A percentile compares a stretch with the other conserved stretches of the same genome.
Evolutionary conservation across 352 stramenopile genomes (phyloP).

Genomic region (Globisporangium lucens): DNA sequence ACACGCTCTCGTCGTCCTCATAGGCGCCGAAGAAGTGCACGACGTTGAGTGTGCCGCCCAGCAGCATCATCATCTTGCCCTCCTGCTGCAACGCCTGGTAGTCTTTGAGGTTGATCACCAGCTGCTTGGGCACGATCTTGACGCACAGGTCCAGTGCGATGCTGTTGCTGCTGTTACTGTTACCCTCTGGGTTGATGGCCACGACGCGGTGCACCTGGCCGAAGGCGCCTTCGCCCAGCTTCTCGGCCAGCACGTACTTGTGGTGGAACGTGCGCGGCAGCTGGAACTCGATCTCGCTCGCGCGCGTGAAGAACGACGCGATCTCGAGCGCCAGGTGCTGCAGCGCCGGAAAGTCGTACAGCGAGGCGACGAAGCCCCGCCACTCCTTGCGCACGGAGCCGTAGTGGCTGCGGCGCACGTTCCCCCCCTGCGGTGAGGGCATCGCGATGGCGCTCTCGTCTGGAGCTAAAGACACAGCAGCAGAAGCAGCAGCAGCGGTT

Average conservation of each 20-base stretch:
- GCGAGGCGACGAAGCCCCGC: constrained; percentile 40
- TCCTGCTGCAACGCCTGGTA: constrained; percentile 68
- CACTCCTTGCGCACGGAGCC: constrained; percentile 63
- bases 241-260: constrained; percentile 50
- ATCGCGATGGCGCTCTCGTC: neutral
- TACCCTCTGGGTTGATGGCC: constrained; percentile 4
- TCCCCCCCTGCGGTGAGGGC: neutral
- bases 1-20: constrained; percentile 69
- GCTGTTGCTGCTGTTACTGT: constrained; percentile 11
- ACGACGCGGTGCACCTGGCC: constrained; percentile 59
- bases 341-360: constrained; percentile 38
- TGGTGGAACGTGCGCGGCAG: constrained; percentile 50
- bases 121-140: constrained; percentile 73
- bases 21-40: constrained; percentile 83
- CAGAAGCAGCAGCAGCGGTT: neutral
- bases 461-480: neutral
- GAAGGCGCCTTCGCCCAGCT: constrained; percentile 71
- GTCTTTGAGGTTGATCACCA: constrained; percentile 55
- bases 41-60: constrained; percentile 76
- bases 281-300: constrained; percentile 62
- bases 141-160: constrained; percentile 58
- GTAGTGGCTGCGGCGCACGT: constrained; percentile 4
- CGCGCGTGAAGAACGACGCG: constrained; percentile 58
- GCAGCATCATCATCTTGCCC: constrained; percentile 69
- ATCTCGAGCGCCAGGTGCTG: constrained; percentile 52